Base-by-base conservation (phyloP, 2,329 filamentous ascomycete genomes). In the Amauroascus verrucosus region DNA sequence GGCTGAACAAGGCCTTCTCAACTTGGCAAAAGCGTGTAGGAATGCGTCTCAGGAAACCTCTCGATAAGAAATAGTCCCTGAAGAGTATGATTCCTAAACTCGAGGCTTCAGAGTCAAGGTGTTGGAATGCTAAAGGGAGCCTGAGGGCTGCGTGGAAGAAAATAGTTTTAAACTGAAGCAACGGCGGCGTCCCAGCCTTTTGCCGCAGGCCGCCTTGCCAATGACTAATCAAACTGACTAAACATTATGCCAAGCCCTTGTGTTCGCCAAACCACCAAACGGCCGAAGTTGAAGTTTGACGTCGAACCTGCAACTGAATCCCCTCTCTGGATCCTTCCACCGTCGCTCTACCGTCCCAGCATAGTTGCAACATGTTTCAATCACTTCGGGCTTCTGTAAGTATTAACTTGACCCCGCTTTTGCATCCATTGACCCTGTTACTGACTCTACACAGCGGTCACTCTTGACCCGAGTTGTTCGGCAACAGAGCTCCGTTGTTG, bases 381-480 rank as follows among this genome's bases (percentile, higher is more conserved):
- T 58, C 59, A 51, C 56, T 51, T 53, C 48, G 56, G 56, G 55
- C 55, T 57, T 60, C 58, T 53, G 48, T 55, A 54, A 46, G 32
- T 49, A 32, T 26, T 37, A 14, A 51, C 48, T 28, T 40, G 20
- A 5, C 24, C 20, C 43, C 40, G 2, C 43, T 33, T 57, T 43
- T 50, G 43, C 48, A 44, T 56, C 56, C 56, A 57, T 57, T 61
- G 58, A 58, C 50, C 57, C 54, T 32, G 48, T 48, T 56, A 55
- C 59, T 56, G 57, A 55, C 60, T 59, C 55, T 52, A 56, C 54
- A 56, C 68, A 83, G 81, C 77, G 79, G 74, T 79, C 79, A 69
- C 70, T 79, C 67, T 70, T 83, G 68, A 74, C 75, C 71, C 79
- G 80, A 72, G 74, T 77, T 65, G 75, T 75, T 70, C 77, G 77